These are phyloP conservation scores for Hyaloscypha variabilis DNA, from an alignment of 495 filamentous ascomycete genomes.

Conservation along the genomic window DNA sequence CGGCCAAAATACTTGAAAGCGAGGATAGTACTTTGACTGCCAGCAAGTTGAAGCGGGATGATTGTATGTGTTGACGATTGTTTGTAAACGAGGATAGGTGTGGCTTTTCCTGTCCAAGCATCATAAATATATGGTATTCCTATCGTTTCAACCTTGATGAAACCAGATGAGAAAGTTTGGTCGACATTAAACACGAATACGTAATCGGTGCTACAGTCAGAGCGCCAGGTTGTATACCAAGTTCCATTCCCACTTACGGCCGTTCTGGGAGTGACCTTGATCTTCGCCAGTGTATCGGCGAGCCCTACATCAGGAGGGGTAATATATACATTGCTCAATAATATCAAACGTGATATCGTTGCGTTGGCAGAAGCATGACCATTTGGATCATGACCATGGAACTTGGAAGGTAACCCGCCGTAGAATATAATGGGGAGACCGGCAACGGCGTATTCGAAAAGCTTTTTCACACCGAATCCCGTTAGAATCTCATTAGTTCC, in stretches of 20 bases:
- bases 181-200: constrained; percentile 46
- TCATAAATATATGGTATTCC: constrained; percentile 41
- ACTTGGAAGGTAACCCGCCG: constrained; percentile 36
- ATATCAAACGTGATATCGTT: constrained; percentile 27
- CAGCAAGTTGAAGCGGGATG: constrained; percentile 37
- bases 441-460: constrained; percentile 41
- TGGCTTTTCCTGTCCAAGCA: constrained; percentile 45
- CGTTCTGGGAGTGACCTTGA: constrained; percentile 7
- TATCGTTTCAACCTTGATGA: constrained; percentile 32
- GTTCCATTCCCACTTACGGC: neutral
- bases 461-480: constrained; percentile 34
- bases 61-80: constrained; percentile 25
- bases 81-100: constrained; percentile 37
- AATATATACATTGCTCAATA: neutral
- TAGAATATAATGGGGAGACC: constrained; percentile 48
- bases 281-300: constrained; percentile 9
- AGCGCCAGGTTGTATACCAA: constrained; percentile 24
- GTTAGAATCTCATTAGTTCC: constrained; percentile 43
- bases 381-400: constrained; percentile 13
- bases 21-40: constrained; percentile 40
- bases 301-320: neutral
- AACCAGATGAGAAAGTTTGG: constrained; percentile 24
- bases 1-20: constrained; percentile 21
- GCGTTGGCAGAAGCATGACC: neutral
- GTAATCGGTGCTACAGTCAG: constrained; percentile 32